Evolutionary conservation across 257 asterid species (phyloP).

Genomic region (Plectranthus barbatus): DNA sequence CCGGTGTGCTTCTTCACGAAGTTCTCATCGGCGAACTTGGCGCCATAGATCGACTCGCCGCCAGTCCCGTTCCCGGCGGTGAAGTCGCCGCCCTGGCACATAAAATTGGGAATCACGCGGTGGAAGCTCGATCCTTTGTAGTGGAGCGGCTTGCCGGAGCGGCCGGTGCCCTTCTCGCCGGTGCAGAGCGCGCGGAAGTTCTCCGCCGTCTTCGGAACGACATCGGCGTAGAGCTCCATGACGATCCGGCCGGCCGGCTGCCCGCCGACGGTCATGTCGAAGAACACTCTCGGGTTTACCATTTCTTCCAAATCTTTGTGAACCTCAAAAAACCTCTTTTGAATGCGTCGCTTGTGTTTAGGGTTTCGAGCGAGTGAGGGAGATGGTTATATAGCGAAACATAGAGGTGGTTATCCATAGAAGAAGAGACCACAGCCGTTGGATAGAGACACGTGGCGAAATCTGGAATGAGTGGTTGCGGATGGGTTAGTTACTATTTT

Average conservation of each 20-base stretch:
- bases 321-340: not conserved
- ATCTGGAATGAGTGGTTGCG: constrained; percentile 9
- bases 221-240: constrained; percentile 58
- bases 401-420: constrained; percentile 14
- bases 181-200: constrained; percentile 73
- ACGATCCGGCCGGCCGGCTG: constrained; percentile 44
- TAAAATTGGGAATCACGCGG: constrained; percentile 71
- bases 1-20: constrained; percentile 67
- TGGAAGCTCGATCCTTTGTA: constrained; percentile 62
- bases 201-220: constrained; percentile 52
- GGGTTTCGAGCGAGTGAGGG: constrained; percentile 18
- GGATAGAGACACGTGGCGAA: constrained; percentile 18
- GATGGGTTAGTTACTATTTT: not conserved
- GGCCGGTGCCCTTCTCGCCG: constrained; percentile 59
- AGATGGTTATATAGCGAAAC: constrained; percentile 29
- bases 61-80: constrained; percentile 74
- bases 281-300: constrained; percentile 65
- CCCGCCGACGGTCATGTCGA: constrained; percentile 63
- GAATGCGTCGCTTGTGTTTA: constrained; percentile 11
- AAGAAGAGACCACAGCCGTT: constrained; percentile 20
- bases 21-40: constrained; percentile 56
- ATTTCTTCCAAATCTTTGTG: not conserved
- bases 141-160: constrained; percentile 64
- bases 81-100: constrained; percentile 83
- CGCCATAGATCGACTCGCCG: constrained; percentile 65